phyloP scores from a whole-genome alignment of 2,329 filamentous ascomycete species.

The Aspergillus sp. region DNA sequence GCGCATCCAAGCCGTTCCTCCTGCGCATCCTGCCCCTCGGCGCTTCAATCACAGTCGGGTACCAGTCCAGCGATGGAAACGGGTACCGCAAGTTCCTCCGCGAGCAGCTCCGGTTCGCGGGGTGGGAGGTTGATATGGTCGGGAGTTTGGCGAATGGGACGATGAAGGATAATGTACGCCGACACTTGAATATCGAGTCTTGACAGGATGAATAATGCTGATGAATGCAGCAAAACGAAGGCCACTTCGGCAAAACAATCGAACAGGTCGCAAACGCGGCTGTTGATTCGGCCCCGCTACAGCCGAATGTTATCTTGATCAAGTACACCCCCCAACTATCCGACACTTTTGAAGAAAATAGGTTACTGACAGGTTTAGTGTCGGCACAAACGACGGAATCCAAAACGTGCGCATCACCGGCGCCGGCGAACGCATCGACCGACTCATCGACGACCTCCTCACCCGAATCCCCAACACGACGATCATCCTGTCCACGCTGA shows the following conservation, averaged over 20 bases:
- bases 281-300: constrained; percentile 7
- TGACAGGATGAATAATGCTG: too few species aligned
- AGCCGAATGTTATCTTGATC: constrained; percentile 29
- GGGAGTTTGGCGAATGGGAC: constrained; percentile 24
- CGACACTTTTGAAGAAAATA: too few species aligned
- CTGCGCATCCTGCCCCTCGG: constrained; percentile 29
- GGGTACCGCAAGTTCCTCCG: constrained; percentile 42
- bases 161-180: constrained; percentile 26
- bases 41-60: constrained; percentile 41
- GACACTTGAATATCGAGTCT: too few species aligned
- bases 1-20: constrained; percentile 3
- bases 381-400: constrained; percentile 36
- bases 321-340: constrained; percentile 18
- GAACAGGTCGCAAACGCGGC: constrained; percentile 18
- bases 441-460: constrained; percentile 25
- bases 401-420: constrained; percentile 20
- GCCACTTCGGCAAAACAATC: constrained; percentile 23
- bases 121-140: constrained; percentile 31
- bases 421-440: constrained; percentile 24
- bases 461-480: constrained; percentile 24
- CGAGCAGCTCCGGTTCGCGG: constrained; percentile 30
- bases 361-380: not conserved
- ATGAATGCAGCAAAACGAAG: constrained; percentile 25
- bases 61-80: constrained; percentile 31
- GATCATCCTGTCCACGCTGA: constrained; percentile 35